A percentile compares a stretch with the other conserved stretches of the same genome.
Evolutionary conservation across 1,139 yeast genomes (phyloP).

Genomic region (Dujonia santamariae): DNA sequence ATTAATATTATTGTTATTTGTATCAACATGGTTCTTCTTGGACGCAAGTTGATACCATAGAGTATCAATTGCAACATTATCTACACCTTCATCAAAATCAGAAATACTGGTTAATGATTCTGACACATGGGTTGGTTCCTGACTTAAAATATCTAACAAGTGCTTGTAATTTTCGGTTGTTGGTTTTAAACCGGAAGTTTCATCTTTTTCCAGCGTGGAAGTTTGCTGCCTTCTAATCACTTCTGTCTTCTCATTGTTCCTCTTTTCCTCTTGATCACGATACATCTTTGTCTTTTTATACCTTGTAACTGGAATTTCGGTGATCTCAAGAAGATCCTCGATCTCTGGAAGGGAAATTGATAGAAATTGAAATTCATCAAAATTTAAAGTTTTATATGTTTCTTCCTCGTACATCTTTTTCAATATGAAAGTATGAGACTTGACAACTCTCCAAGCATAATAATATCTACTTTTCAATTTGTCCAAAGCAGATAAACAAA

Average conservation of each 20-base stretch:
- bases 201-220: too few relatives aligned
- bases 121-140: too few relatives aligned
- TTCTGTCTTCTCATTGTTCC: too few relatives aligned
- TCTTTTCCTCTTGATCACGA: too few relatives aligned
- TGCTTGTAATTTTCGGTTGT: too few relatives aligned
- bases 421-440: conserved; percentile 30
- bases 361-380: conserved; percentile 6
- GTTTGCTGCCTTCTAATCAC: too few relatives aligned
- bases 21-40: conserved; percentile 19
- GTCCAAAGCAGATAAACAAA: conserved; percentile 23
- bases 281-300: too few relatives aligned
- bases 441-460: conserved; percentile 44
- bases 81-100: neutral
- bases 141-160: too few relatives aligned
- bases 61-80: conserved; percentile 29
- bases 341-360: conserved; percentile 1
- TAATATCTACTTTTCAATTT: conserved; percentile 36
- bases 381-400: conserved; percentile 17
- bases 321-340: conserved; percentile 5
- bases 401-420: conserved; percentile 20
- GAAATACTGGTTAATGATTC: neutral
- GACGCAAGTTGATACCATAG: conserved; percentile 35
- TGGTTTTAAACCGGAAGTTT: too few relatives aligned
- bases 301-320: conserved; percentile 4
- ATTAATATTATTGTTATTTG: neutral